A percentile compares a stretch with the other conserved stretches of the same genome.
Conservation (phyloP, 2,329 filamentous ascomycete species). For the Rhinocladiella similis region DNA sequence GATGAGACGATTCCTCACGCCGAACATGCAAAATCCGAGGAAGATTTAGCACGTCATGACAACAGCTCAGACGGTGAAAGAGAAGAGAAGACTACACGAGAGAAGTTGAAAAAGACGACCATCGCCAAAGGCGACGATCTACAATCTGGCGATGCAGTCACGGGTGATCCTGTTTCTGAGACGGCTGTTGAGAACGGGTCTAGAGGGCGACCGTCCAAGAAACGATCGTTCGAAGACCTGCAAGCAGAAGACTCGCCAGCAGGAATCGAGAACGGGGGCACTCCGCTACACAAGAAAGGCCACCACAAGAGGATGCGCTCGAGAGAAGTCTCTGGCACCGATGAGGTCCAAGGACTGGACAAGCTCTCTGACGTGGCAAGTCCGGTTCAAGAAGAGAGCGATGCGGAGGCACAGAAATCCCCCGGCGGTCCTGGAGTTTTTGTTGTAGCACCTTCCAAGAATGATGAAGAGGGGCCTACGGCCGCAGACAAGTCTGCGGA, state of each 20-base stretch:
- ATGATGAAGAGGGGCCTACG: slow-evolving; percentile 10
- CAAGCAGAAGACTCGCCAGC: slow-evolving; percentile 35
- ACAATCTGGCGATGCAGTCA: slow-evolving; percentile 21
- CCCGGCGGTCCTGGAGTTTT: slow-evolving; percentile 29
- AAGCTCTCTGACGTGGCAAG: slow-evolving; percentile 23
- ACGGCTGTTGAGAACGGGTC: slow-evolving; percentile 30
- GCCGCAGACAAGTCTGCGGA: not conserved
- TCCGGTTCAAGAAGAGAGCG: slow-evolving; percentile 28
- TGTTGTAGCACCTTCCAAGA: slow-evolving; percentile 16
- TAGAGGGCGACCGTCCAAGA: slow-evolving; percentile 36
- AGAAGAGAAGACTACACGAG: slow-evolving; percentile 59
- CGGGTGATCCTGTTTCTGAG: slow-evolving; percentile 27
- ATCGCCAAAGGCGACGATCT: slow-evolving; percentile 44
- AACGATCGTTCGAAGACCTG: slow-evolving; percentile 45
- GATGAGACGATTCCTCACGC: not conserved
- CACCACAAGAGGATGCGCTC: slow-evolving; percentile 37
- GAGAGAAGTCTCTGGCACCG: slow-evolving; percentile 30
- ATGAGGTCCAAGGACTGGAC: slow-evolving; percentile 15
- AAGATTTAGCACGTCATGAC: slow-evolving; percentile 17
- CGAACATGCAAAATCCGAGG: not conserved
- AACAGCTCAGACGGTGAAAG: slow-evolving; percentile 27
- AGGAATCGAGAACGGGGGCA: slow-evolving; percentile 24
- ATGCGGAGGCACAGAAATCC: slow-evolving; percentile 25
- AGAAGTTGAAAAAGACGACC: slow-evolving; percentile 63
- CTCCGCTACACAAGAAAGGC: slow-evolving; percentile 25